Conservation (phyloP, 257 asterid species). For the Thymus mandschuricus region DNA sequence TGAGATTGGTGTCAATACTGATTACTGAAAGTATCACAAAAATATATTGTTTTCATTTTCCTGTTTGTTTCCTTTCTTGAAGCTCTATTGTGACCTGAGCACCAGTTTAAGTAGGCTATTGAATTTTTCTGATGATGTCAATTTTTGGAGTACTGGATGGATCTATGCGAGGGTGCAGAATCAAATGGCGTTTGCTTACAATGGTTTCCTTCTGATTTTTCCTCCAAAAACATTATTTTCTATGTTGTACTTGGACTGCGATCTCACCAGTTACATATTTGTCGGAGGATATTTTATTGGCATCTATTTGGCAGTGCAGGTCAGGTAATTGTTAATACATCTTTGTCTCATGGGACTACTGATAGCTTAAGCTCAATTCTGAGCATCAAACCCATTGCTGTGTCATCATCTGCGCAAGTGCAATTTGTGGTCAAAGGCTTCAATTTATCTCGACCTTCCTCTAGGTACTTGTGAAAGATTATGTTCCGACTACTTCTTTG, state of each 20-base stretch:
- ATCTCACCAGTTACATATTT: slow-evolving; percentile 8
- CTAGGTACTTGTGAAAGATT: slow-evolving; percentile 48
- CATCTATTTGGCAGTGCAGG: slow-evolving; percentile 49
- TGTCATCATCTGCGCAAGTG: slow-evolving; percentile 60
- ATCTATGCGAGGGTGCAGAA: slow-evolving; percentile 71
- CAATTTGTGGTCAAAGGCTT: slow-evolving; percentile 64
- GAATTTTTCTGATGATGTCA: slow-evolving; percentile 52
- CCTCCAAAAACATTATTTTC: neutral
- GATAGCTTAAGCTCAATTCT: slow-evolving; percentile 47
- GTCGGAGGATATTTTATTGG: slow-evolving; percentile 25
- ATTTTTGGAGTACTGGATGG: slow-evolving; percentile 86
- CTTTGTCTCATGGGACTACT: slow-evolving; percentile 50
- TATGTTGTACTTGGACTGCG: slow-evolving; percentile 6
- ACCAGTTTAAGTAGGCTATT: slow-evolving; percentile 72
- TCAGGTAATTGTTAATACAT: slow-evolving; percentile 58
- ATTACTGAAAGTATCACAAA: slow-evolving; percentile 10
- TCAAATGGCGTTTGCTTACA: slow-evolving; percentile 59
- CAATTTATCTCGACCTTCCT: slow-evolving; percentile 55
- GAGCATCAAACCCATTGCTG: slow-evolving; percentile 72
- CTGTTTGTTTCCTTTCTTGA: slow-evolving; percentile 33
- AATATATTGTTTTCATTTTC: slow-evolving; percentile 14
- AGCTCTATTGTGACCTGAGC: slow-evolving; percentile 69
- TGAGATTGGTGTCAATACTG: neutral
- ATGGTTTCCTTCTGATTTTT: slow-evolving; percentile 47
- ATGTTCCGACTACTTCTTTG: slow-evolving; percentile 1